A percentile compares a stretch with the other conserved stretches of the same genome.
These are phyloP conservation scores for Turnera subulata DNA, from an alignment of 345 rosid species.

Conservation along the genomic window DNA sequence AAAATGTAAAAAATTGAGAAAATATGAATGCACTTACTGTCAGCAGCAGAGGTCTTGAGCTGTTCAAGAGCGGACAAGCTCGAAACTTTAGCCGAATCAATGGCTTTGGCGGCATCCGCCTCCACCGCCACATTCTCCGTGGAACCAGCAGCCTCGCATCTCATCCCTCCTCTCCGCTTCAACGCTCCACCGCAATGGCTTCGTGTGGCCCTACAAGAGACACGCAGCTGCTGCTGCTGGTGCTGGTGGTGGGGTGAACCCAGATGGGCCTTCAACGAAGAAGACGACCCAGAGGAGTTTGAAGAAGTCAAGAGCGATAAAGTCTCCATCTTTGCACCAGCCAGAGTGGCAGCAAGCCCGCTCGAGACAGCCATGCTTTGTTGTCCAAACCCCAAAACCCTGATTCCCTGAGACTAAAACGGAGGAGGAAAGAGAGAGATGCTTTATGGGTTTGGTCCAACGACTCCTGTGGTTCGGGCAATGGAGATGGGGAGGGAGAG, in stretches of 20 bases:
- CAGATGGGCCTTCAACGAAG: slow-evolving; percentile 3
- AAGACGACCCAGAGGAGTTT: not conserved
- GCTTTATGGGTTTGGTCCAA: not conserved
- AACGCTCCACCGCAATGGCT: not conserved
- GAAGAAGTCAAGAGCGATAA: slow-evolving; percentile 20
- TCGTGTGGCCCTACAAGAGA: slow-evolving; percentile 1
- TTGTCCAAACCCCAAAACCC: not conserved
- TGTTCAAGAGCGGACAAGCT: slow-evolving; percentile 33
- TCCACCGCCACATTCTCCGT: slow-evolving; percentile 5
- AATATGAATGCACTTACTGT: slow-evolving; percentile 13
- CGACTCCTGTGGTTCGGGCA: not conserved
- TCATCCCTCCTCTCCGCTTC: slow-evolving; percentile 12
- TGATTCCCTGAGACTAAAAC: not conserved
- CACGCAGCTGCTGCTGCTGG: slow-evolving; percentile 4
- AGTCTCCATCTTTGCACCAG: slow-evolving; percentile 28
- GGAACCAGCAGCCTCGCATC: slow-evolving; percentile 23
- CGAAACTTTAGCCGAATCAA: slow-evolving; percentile 21
- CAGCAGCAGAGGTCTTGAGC: slow-evolving; percentile 32
- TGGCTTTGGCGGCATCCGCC: not conserved
- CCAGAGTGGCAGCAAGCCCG: slow-evolving; percentile 20
- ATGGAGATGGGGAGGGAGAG: not conserved
- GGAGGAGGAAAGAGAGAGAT: not conserved
- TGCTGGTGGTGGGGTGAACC: not conserved
- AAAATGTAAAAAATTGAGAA: not conserved
- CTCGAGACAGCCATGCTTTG: slow-evolving; percentile 19